Percentiles rank a stretch among this genome's conserved stretches.
These are phyloP conservation scores for Panaeolus cyanescens DNA, from an alignment of 768 basidiomycete genomes.

Conservation along the genomic window DNA sequence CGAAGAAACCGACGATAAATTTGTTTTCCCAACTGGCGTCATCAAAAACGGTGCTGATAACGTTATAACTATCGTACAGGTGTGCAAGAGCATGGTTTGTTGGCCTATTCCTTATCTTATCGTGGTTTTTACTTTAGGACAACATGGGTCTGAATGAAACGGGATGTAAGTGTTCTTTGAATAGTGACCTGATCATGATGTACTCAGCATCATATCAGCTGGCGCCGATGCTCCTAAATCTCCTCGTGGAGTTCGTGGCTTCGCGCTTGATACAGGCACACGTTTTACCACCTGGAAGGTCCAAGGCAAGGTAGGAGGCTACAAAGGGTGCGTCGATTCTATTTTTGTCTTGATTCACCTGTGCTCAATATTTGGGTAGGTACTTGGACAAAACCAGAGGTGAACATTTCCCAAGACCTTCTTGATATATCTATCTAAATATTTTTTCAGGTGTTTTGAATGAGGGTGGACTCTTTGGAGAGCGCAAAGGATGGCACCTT, in stretches of 20 bases:
- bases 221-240: slow-evolving; percentile 61
- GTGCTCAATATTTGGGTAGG: slow-evolving; percentile 34
- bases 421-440: background rate
- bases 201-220: slow-evolving; percentile 20
- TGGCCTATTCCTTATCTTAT: slow-evolving; percentile 1
- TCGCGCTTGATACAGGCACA: slow-evolving; percentile 61
- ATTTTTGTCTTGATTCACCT: background rate
- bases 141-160: slow-evolving; percentile 80
- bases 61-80: slow-evolving; percentile 78
- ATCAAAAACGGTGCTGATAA: slow-evolving; percentile 60
- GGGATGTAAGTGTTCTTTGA: slow-evolving; percentile 35
- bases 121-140: slow-evolving; percentile 43
- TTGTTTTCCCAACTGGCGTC: slow-evolving; percentile 59
- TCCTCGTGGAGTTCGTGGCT: slow-evolving; percentile 79
- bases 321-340: slow-evolving; percentile 47
- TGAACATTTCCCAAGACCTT: slow-evolving; percentile 7
- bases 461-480: slow-evolving; percentile 73
- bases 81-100: slow-evolving; percentile 21
- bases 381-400: slow-evolving; percentile 71
- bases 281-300: slow-evolving; percentile 66
- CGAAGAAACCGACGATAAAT: slow-evolving; percentile 70
- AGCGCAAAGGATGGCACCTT: slow-evolving; percentile 74
- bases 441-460: slow-evolving; percentile 53
- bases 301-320: slow-evolving; percentile 78
- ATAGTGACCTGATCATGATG: background rate